Evolutionary conservation across 768 basidiomycete genomes (phyloP), one percentile per base, ranked within the genome.

Genomic region (Hortiboletus flavorubellus): DNA sequence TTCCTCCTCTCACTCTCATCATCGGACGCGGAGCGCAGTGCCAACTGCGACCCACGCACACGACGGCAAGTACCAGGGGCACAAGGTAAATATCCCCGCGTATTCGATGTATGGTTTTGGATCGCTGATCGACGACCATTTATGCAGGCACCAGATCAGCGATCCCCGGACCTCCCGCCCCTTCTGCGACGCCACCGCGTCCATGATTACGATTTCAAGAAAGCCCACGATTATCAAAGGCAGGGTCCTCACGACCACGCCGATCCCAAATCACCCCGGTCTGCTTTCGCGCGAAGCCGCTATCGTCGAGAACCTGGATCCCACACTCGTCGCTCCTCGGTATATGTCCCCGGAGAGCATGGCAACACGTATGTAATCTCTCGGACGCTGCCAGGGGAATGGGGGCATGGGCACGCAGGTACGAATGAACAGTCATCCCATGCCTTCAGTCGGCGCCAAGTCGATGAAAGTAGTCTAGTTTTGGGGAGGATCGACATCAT

Each of bases 401-500:
- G 11, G 21, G 51, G 12, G 10, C 9, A 34, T 16, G 43, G 30
- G 3, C 8, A n/a, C 16, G 21, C 21, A 26, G 45, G 29, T 31
- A 18, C 23, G 18, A 49, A 14, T 4, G 45, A 26, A 21, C 48
- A 14, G 10, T 18, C 39, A 2, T 46, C 55, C 16, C 53, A 49
- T 43, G 12, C 43, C 1, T 8, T 47, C 30, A 18, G 23, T 53
- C 55, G 59, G 8, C 63, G 52, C 51, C 60, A 58, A 34, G 39
- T 31, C 34, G 49, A 49, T n/a, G 65, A 52, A 43, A 54, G 46
- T 30, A 53, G 49, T 10, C 69, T 71, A 3, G 74, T 71, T 8
- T 64, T 72, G 8, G 82, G 84, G 5, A 71, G 54, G 4, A 68
- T 85, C 45, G 75, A 79, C 57, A 77, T 86, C 55, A 68, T 80